Percentiles rank a stretch among this genome's conserved stretches.
Evolutionary conservation across 148 eudicot species (phyloP).

Genomic region (Nepenthes gracilis): DNA sequence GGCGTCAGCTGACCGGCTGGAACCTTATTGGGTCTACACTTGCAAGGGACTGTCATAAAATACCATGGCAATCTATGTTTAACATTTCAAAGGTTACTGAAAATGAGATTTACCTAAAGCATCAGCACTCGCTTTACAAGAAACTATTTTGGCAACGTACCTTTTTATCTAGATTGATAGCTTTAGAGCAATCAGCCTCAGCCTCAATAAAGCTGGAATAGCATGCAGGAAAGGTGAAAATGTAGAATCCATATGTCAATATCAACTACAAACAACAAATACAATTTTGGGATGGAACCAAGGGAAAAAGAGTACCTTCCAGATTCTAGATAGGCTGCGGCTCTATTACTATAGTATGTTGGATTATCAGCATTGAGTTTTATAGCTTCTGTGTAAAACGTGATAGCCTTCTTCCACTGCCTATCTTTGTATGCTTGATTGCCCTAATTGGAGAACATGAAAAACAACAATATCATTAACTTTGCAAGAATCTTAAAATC

Average conservation of each 20-base stretch:
- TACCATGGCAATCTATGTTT: no score
- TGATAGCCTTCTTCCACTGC: conserved; percentile 75
- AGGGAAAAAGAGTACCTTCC: conserved; percentile 34
- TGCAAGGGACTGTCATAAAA: no score
- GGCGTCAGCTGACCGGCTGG: no score
- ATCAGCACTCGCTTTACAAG: no score
- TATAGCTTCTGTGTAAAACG: conserved; percentile 78
- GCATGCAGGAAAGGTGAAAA: background rate
- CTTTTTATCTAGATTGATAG: conserved; percentile 88
- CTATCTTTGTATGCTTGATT: conserved; percentile 84
- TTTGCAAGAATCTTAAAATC: background rate
- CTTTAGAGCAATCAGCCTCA: conserved; percentile 73
- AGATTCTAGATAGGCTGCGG: conserved; percentile 74
- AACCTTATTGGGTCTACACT: no score
- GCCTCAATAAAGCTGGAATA: conserved; percentile 59
- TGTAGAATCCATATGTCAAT: background rate
- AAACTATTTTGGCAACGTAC: conserved; percentile 13
- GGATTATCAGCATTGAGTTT: conserved; percentile 65
- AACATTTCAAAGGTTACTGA: no score
- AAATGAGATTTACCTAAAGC: no score
- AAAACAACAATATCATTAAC: background rate
- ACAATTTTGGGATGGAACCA: background rate
- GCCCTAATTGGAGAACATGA: conserved; percentile 30
- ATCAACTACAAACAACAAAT: conserved; percentile 3
- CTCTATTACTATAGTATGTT: conserved; percentile 79